A percentile compares a stretch with the other conserved stretches of the same genome.
These are phyloP conservation scores for Blastobotrys muscicola DNA, from an alignment of 805 yeast genomes.

Conservation along the genomic window DNA sequence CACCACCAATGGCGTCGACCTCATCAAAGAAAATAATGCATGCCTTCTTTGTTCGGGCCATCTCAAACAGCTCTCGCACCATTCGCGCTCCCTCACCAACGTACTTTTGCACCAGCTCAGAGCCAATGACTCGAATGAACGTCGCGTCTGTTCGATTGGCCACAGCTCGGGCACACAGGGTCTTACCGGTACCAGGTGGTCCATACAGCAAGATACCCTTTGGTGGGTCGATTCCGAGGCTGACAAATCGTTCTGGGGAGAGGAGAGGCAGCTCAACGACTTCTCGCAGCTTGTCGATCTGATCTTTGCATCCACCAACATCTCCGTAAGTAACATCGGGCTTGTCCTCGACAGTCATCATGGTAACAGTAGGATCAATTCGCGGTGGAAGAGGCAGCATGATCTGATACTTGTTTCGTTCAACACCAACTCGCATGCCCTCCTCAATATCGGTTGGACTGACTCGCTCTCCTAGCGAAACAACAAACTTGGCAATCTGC, in stretches of 20 bases:
- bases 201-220: conserved; percentile 95
- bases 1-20: conserved; percentile 98
- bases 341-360: conserved; percentile 99
- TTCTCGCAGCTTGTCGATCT: conserved; percentile 90
- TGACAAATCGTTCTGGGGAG: conserved; percentile 94
- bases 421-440: conserved; percentile 99
- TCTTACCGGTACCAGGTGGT: conserved; percentile 98
- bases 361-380: conserved; percentile 95
- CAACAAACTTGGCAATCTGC: conserved; percentile 97
- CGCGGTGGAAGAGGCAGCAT: conserved; percentile 96
- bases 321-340: conserved; percentile 98
- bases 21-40: conserved; percentile 98
- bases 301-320: conserved; percentile 98
- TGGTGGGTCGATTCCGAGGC: conserved; percentile 97
- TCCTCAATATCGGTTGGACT: conserved; percentile 98
- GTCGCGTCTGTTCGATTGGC: conserved; percentile 99
- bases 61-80: conserved; percentile 97
- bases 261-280: conserved; percentile 90
- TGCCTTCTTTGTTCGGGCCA: conserved; percentile 98
- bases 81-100: conserved; percentile 99
- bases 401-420: conserved; percentile 91
- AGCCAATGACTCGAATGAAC: conserved; percentile 94
- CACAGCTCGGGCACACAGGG: conserved; percentile 96
- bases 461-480: conserved; percentile 90
- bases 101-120: conserved; percentile 95